Percentiles rank a stretch among this genome's conserved stretches.
Conservation (phyloP, 1,284 basidiomycete species). For the Sanghuangporus sanghuang region DNA sequence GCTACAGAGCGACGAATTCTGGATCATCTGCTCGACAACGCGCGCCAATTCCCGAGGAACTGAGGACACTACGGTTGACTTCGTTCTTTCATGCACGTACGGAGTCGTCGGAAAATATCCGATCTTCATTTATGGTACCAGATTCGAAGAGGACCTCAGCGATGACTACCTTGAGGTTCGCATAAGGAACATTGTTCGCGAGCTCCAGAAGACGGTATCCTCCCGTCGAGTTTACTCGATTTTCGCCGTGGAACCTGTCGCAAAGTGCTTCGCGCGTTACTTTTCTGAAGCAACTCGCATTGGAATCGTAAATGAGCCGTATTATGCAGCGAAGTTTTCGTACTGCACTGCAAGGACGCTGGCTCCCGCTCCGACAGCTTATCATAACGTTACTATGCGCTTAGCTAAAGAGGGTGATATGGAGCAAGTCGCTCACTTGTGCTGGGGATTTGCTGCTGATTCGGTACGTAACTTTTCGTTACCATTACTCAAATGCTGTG, state of each 20-base stretch:
- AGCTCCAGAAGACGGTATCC: not conserved
- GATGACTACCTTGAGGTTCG: slow-evolving; percentile 28
- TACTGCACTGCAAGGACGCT: slow-evolving; percentile 47
- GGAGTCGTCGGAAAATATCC: slow-evolving; percentile 31
- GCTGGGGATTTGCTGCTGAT: slow-evolving; percentile 49
- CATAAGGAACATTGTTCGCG: slow-evolving; percentile 31
- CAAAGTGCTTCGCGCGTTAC: slow-evolving; percentile 38
- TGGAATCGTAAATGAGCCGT: slow-evolving; percentile 34
- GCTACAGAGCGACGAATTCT: slow-evolving; percentile 7
- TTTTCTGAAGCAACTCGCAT: slow-evolving; percentile 46
- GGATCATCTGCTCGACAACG: slow-evolving; percentile 11
- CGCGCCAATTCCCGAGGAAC: not conserved
- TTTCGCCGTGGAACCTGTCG: slow-evolving; percentile 50
- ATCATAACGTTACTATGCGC: slow-evolving; percentile 33
- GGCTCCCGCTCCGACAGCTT: slow-evolving; percentile 25
- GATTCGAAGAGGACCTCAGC: slow-evolving; percentile 29
- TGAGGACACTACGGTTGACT: slow-evolving; percentile 17
- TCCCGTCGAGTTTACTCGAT: slow-evolving; percentile 54
- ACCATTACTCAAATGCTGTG: slow-evolving; percentile 4
- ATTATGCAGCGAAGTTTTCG: slow-evolving; percentile 58
- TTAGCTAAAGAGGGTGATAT: slow-evolving; percentile 41
- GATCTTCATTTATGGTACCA: slow-evolving; percentile 45
- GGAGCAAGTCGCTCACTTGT: slow-evolving; percentile 39
- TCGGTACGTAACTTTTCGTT: slow-evolving; percentile 39
- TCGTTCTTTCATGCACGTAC: slow-evolving; percentile 23